These are phyloP conservation scores for Pelargonium cotyledonis DNA, from an alignment of 441 rosid species.

Conservation along the genomic window DNA sequence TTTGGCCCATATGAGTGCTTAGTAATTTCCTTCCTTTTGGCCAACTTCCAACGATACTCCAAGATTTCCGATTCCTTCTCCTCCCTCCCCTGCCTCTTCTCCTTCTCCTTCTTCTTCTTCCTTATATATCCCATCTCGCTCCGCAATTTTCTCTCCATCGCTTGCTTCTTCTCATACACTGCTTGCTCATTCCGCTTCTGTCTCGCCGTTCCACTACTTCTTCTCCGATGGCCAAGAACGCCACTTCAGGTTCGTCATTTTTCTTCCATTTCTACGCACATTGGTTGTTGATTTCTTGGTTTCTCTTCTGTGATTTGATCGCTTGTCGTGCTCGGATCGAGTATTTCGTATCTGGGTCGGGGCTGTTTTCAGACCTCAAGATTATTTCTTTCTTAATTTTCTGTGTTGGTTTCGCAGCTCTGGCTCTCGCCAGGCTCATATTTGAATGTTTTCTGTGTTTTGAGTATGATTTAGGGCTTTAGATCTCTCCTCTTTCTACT, in stretches of 20 bases:
- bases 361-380: slow-evolving; percentile 11
- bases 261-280: slow-evolving; percentile 9
- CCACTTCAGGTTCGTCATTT: slow-evolving; percentile 34
- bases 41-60: slow-evolving; percentile 7
- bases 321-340: background rate
- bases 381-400: slow-evolving; percentile 14
- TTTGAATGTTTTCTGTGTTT: too few species aligned
- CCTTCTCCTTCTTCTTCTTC: background rate
- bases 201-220: background rate
- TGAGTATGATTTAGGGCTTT: too few species aligned
- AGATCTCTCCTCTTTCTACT: background rate
- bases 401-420: background rate
- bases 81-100: background rate
- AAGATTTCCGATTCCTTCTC: background rate
- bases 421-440: background rate
- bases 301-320: slow-evolving; percentile 2
- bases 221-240: slow-evolving; percentile 39
- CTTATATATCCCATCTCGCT: background rate
- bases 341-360: slow-evolving; percentile 15
- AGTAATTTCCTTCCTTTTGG: slow-evolving; percentile 5
- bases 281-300: slow-evolving; percentile 19
- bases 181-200: background rate
- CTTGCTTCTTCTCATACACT: background rate
- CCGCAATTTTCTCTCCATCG: background rate
- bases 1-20: background rate